Evolutionary conservation across 2,329 filamentous ascomycete genomes (phyloP).

Genomic region (Colletotrichum sp.): DNA sequence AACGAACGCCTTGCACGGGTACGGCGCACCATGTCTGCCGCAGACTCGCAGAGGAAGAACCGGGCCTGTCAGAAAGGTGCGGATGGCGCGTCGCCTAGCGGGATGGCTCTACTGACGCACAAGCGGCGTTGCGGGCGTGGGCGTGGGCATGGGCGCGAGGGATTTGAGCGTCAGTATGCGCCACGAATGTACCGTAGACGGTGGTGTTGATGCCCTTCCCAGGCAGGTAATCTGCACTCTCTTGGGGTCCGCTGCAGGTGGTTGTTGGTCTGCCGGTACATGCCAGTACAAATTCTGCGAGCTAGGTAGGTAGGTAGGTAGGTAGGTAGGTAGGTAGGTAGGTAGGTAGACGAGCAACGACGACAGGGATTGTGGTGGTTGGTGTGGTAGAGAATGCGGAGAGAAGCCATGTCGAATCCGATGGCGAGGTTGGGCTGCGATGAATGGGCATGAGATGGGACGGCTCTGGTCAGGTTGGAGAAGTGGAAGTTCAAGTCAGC

Average conservation of each 20-base stretch:
- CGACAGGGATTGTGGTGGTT: background rate
- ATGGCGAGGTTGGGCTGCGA: background rate
- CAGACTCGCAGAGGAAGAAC: background rate
- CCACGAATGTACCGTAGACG: background rate
- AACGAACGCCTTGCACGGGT: background rate
- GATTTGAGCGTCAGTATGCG: background rate
- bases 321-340: background rate
- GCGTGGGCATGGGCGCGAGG: background rate
- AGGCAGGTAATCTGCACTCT: background rate
- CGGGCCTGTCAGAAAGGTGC: background rate
- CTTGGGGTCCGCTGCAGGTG: slow-evolving; percentile 8
- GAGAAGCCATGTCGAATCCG: background rate
- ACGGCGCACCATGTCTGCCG: background rate
- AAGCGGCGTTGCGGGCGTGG: background rate
- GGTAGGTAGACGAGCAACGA: background rate
- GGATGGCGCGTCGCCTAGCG: background rate
- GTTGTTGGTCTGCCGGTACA: background rate
- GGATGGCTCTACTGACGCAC: background rate
- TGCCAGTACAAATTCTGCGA: background rate
- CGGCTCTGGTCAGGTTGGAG: background rate
- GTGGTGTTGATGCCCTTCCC: background rate
- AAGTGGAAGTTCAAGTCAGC: background rate
- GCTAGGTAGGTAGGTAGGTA: background rate
- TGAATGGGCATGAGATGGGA: background rate
- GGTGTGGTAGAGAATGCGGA: background rate